Evolutionary conservation across 2,329 filamentous ascomycete genomes (phyloP).

Genomic region (Cadophora malorum): DNA sequence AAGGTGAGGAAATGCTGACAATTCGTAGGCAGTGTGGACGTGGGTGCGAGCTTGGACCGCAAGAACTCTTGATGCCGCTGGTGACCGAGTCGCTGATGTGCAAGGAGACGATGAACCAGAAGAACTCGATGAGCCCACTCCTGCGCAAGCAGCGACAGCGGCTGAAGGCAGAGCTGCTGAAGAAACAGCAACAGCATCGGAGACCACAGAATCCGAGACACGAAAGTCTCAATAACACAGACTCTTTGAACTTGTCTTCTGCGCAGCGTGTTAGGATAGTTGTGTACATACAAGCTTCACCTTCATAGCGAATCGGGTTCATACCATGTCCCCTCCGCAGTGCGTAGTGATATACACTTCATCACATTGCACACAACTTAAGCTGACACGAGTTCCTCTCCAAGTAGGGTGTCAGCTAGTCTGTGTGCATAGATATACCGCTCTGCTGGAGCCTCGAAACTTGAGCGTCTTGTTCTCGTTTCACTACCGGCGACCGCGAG

Average conservation of each 20-base stretch:
- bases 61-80: slow-evolving; percentile 75
- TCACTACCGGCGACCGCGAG: slow-evolving; percentile 44
- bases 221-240: slow-evolving; percentile 31
- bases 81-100: slow-evolving; percentile 85
- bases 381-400: slow-evolving; percentile 82
- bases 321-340: background rate
- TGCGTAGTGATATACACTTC: too few species aligned
- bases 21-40: slow-evolving; percentile 75
- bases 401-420: slow-evolving; percentile 94
- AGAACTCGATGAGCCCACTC: slow-evolving; percentile 40
- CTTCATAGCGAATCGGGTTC: background rate
- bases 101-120: slow-evolving; percentile 64
- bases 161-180: slow-evolving; percentile 6
- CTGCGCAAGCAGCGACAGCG: slow-evolving; percentile 22
- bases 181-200: slow-evolving; percentile 6
- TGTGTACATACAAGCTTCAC: slow-evolving; percentile 4
- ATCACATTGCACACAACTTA: slow-evolving; percentile 82
- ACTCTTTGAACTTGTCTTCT: background rate
- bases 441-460: slow-evolving; percentile 46
- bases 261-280: slow-evolving; percentile 9
- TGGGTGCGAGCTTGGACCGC: slow-evolving; percentile 76
- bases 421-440: slow-evolving; percentile 81
- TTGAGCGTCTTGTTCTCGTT: slow-evolving; percentile 47
- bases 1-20: slow-evolving; percentile 30
- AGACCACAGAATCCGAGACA: slow-evolving; percentile 22